Conservation (phyloP, 768 basidiomycete genomes). For the Boletellus sp. region DNA sequence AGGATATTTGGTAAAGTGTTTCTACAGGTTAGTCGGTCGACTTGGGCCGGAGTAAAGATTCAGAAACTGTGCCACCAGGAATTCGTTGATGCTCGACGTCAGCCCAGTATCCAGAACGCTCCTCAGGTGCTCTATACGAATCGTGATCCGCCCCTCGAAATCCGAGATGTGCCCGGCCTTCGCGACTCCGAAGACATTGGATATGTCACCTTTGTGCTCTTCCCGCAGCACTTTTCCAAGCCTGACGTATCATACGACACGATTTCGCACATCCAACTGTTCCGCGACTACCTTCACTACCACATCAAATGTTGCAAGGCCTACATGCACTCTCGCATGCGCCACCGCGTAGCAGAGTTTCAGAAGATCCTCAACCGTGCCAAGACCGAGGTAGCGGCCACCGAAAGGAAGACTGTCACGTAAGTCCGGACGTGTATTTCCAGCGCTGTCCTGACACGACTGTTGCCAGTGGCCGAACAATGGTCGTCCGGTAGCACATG, state of each 20-base stretch:
- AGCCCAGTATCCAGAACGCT: slow-evolving; percentile 91
- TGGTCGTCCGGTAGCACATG: slow-evolving; percentile 45
- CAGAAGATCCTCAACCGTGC: slow-evolving; percentile 94
- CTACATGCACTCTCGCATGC: slow-evolving; percentile 98
- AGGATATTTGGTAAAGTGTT: slow-evolving; percentile 98
- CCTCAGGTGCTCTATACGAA: slow-evolving; percentile 96
- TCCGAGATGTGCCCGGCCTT: slow-evolving; percentile 80
- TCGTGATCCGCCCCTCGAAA: slow-evolving; percentile 95
- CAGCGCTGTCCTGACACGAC: slow-evolving; percentile 7
- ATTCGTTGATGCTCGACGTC: slow-evolving; percentile 97
- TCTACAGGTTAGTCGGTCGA: slow-evolving; percentile 65
- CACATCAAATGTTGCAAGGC: slow-evolving; percentile 99
- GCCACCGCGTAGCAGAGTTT: slow-evolving; percentile 91
- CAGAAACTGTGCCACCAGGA: slow-evolving; percentile 50
- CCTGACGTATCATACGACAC: slow-evolving; percentile 64
- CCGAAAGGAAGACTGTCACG: slow-evolving; percentile 90
- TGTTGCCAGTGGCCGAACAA: slow-evolving; percentile 54
- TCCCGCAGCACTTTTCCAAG: slow-evolving; percentile 90
- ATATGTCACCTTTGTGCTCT: slow-evolving; percentile 96
- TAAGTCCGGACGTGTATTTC: slow-evolving; percentile 29
- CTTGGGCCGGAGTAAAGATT: neutral
- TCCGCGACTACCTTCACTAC: slow-evolving; percentile 99
- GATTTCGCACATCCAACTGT: slow-evolving; percentile 93
- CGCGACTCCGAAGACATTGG: slow-evolving; percentile 84
- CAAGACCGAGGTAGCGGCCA: slow-evolving; percentile 82